Evolutionary conservation across 2,329 filamentous ascomycete species (phyloP).

Genomic region (Diaporthe sp.): DNA sequence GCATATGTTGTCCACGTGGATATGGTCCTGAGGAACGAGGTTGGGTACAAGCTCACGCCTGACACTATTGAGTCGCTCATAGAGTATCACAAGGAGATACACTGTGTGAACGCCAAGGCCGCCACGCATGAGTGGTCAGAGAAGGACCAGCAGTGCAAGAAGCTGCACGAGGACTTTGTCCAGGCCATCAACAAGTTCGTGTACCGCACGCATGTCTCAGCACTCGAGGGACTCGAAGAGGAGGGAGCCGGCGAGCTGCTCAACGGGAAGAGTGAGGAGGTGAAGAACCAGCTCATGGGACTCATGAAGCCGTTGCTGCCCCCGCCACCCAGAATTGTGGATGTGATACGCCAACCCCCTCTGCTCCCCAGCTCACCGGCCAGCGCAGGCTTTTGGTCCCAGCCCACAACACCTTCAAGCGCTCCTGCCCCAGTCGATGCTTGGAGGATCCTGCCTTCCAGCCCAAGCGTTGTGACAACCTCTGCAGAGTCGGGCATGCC

Average conservation of each 20-base stretch:
- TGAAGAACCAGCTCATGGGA: constrained; percentile 86
- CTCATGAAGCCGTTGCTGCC: constrained; percentile 91
- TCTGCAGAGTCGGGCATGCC: constrained; percentile 76
- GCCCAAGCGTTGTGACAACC: constrained; percentile 79
- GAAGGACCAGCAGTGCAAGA: constrained; percentile 96
- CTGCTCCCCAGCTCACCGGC: constrained; percentile 86
- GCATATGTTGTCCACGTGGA: constrained; percentile 99
- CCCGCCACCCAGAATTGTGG: constrained; percentile 87
- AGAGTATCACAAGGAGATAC: constrained; percentile 96
- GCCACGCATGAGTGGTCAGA: constrained; percentile 95
- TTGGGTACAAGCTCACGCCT: constrained; percentile 95
- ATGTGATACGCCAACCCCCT: constrained; percentile 87
- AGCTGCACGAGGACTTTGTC: constrained; percentile 95
- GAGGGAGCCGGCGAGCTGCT: constrained; percentile 95
- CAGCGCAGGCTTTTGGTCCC: constrained; percentile 84
- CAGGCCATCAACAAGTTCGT: constrained; percentile 98
- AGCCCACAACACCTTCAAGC: constrained; percentile 73
- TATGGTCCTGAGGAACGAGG: constrained; percentile 97
- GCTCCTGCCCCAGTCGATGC: constrained; percentile 82
- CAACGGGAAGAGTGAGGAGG: constrained; percentile 90
- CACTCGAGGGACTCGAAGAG: constrained; percentile 95
- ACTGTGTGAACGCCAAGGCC: constrained; percentile 90
- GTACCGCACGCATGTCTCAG: constrained; percentile 88
- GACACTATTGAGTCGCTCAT: constrained; percentile 95
- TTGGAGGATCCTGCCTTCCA: constrained; percentile 93